phyloP scores from a whole-genome alignment of 179 eudicot genomes.

The Beta macrorhiza region DNA sequence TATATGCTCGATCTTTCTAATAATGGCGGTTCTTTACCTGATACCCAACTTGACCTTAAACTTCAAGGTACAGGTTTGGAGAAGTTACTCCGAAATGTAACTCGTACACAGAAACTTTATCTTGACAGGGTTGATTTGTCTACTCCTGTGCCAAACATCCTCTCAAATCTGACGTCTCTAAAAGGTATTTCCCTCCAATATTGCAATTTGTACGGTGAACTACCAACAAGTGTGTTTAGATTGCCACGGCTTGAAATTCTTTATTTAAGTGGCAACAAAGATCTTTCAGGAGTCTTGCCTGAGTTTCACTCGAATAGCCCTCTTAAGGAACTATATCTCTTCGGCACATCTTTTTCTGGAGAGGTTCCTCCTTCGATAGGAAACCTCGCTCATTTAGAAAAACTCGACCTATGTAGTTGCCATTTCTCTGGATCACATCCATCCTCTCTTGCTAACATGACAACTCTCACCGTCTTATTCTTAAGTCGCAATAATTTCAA shows the following conservation, averaged over 20 bases:
- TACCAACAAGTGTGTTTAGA: slow-evolving; percentile 29
- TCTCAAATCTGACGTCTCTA: slow-evolving; percentile 30
- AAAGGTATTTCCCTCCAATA: not conserved
- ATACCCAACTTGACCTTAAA: slow-evolving; percentile 7
- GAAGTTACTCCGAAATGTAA: slow-evolving; percentile 34
- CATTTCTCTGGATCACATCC: slow-evolving; percentile 32
- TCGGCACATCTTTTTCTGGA: slow-evolving; percentile 16
- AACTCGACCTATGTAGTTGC: not conserved
- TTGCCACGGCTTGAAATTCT: slow-evolving; percentile 30
- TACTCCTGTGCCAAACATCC: slow-evolving; percentile 19
- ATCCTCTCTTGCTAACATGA: slow-evolving; percentile 30
- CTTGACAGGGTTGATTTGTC: slow-evolving; percentile 42
- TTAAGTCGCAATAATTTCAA: not conserved
- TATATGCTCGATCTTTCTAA: slow-evolving; percentile 26
- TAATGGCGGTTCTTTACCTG: not conserved
- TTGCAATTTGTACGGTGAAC: slow-evolving; percentile 33
- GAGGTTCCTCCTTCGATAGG: slow-evolving; percentile 28
- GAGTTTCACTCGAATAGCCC: slow-evolving; percentile 24
- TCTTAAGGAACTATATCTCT: slow-evolving; percentile 21
- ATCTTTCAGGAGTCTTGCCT: slow-evolving; percentile 37
- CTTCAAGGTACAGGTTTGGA: slow-evolving; percentile 33
- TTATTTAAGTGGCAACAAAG: not conserved
- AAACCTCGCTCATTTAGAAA: slow-evolving; percentile 16
- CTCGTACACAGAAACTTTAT: slow-evolving; percentile 31
- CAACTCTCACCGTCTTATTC: slow-evolving; percentile 14